Conservation (phyloP, 257 asterid genomes). For the Solanum pennellii region DNA sequence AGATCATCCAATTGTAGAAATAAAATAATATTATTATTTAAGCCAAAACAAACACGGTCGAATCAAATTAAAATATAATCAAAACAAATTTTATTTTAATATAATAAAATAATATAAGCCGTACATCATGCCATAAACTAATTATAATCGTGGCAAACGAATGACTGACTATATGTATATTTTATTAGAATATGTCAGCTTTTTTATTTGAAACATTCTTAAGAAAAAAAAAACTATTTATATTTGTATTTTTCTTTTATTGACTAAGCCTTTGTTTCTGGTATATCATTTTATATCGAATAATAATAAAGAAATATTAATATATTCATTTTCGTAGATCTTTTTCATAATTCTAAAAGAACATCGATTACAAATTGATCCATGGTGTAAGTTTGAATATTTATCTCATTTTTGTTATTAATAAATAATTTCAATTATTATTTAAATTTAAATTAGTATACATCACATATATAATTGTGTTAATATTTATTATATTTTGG, state of each 20-base stretch:
- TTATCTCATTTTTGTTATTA: too few relatives aligned
- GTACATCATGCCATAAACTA: background rate
- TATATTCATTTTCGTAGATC: too few relatives aligned
- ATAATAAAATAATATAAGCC: background rate
- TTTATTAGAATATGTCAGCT: background rate
- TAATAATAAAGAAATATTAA: too few relatives aligned
- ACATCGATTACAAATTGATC: background rate
- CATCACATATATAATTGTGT: too few relatives aligned
- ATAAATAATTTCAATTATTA: too few relatives aligned
- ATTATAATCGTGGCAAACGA: too few relatives aligned
- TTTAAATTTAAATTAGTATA: too few relatives aligned
- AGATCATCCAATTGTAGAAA: background rate
- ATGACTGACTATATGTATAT: too few relatives aligned
- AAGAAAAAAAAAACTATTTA: background rate
- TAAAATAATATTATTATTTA: too few relatives aligned
- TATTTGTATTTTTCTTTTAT: background rate
- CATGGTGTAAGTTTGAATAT: background rate
- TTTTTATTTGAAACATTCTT: background rate
- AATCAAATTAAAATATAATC: background rate
- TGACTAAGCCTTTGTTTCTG: background rate
- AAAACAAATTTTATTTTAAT: background rate
- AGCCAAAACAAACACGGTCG: background rate
- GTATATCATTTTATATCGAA: too few relatives aligned
- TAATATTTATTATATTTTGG: too few relatives aligned
- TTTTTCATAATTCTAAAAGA: too few relatives aligned